phyloP scores from a whole-genome alignment of 2,329 filamentous ascomycete genomes.

The Stagonosporopsis rhizophila region DNA sequence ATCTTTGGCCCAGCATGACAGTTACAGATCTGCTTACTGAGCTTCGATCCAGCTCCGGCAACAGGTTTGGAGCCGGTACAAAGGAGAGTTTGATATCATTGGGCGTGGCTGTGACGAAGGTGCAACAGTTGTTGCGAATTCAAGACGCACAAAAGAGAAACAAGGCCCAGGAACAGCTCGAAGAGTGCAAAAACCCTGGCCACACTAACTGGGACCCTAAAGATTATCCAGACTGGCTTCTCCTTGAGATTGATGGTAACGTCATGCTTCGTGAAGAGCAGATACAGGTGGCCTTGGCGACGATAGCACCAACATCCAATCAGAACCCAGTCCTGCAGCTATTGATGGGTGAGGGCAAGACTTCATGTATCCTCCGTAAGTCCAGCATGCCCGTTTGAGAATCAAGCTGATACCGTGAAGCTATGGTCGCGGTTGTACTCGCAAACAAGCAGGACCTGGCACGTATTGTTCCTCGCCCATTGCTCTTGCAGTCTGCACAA shows the following conservation, averaged over 20 bases:
- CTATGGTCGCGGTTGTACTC: slow-evolving; percentile 62
- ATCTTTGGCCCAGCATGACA: slow-evolving; percentile 58
- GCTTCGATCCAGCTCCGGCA: slow-evolving; percentile 49
- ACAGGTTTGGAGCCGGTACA: slow-evolving; percentile 45
- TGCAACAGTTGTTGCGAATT: slow-evolving; percentile 58
- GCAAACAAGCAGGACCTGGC: slow-evolving; percentile 53
- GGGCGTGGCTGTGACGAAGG: slow-evolving; percentile 53
- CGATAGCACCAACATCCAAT: slow-evolving; percentile 60
- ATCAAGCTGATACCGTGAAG: slow-evolving; percentile 51
- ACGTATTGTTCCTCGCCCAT: slow-evolving; percentile 63
- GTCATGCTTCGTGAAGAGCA: slow-evolving; percentile 69
- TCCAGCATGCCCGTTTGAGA: slow-evolving; percentile 49
- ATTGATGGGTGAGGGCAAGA: slow-evolving; percentile 72
- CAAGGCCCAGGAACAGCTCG: slow-evolving; percentile 37
- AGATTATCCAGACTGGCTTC: slow-evolving; percentile 66
- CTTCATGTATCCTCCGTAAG: slow-evolving; percentile 64
- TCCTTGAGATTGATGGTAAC: slow-evolving; percentile 71
- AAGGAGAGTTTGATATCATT: slow-evolving; percentile 54
- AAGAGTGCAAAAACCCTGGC: slow-evolving; percentile 58
- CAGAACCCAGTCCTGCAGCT: slow-evolving; percentile 69
- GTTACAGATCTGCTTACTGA: slow-evolving; percentile 56
- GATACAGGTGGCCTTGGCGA: slow-evolving; percentile 67
- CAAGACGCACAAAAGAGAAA: slow-evolving; percentile 36
- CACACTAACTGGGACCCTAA: slow-evolving; percentile 65
- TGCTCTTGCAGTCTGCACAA: slow-evolving; percentile 65